Percentiles rank a stretch among this genome's conserved stretches.
These are phyloP conservation scores for Echites panduratus DNA, from an alignment of 257 asterid species.

Conservation along the genomic window DNA sequence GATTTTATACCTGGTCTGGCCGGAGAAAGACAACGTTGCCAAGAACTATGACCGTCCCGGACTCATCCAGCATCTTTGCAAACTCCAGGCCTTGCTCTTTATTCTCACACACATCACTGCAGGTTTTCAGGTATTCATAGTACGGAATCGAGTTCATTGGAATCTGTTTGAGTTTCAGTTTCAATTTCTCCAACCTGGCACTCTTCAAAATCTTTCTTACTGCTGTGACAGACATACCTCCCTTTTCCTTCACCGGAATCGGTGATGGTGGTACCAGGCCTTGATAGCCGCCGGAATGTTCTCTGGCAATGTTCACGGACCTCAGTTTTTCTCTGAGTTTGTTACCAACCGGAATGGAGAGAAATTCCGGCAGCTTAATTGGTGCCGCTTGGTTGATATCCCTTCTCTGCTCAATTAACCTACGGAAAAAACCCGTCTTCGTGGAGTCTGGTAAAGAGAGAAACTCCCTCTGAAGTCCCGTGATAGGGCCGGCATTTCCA, in stretches of 20 bases:
- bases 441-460: conserved; percentile 25
- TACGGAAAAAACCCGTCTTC: conserved; percentile 31
- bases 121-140: conserved; percentile 44
- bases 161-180: conserved; percentile 33
- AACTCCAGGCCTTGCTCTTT: conserved; percentile 49
- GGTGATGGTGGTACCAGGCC: conserved; percentile 25
- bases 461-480: conserved; percentile 25
- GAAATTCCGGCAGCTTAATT: conserved; percentile 37
- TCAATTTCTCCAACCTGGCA: conserved; percentile 47
- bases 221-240: conserved; percentile 32
- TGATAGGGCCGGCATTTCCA: conserved; percentile 13
- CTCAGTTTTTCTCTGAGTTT: conserved; percentile 51
- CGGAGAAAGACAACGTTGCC: conserved; percentile 75
- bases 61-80: conserved; percentile 60
- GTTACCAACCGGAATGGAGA: conserved; percentile 55
- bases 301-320: conserved; percentile 33
- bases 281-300: conserved; percentile 26
- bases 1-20: conserved; percentile 54
- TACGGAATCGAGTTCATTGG: conserved; percentile 53
- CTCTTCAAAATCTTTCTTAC: conserved; percentile 46
- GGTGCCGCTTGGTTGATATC: conserved; percentile 42
- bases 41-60: conserved; percentile 69
- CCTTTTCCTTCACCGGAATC: conserved; percentile 12
- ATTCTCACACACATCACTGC: conserved; percentile 40
- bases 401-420: conserved; percentile 44